Evolutionary conservation across 169 alveolate species (phyloP).

Genomic region (Plasmodium falciparum): DNA sequence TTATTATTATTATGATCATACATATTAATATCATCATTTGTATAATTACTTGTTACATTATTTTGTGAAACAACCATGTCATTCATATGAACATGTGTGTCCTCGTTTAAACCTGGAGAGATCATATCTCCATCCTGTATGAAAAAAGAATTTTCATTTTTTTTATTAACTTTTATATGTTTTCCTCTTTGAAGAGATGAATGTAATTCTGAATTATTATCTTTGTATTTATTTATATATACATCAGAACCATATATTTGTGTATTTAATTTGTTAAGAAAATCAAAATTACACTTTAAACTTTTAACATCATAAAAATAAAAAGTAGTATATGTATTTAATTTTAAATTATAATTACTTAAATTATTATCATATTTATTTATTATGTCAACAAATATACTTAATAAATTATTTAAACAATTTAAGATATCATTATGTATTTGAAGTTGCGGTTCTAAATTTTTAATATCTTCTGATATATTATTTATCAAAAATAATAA

Average conservation of each 20-base stretch:
- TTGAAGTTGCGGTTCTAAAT: conserved; percentile 26
- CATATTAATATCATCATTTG: neutral
- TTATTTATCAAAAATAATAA: conserved; percentile 45
- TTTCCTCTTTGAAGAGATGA: neutral
- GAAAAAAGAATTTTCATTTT: too few species aligned
- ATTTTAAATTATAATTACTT: conserved; percentile 44
- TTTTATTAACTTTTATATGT: too few species aligned
- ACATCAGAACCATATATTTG: conserved; percentile 17
- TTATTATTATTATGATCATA: neutral
- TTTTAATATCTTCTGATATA: conserved; percentile 41
- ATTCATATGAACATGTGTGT: too few species aligned
- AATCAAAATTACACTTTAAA: conserved; percentile 26
- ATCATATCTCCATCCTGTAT: too few species aligned
- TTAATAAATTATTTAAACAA: conserved; percentile 39
- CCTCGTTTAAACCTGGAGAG: too few species aligned
- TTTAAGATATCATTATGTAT: conserved; percentile 24
- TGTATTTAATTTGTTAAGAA: conserved; percentile 33
- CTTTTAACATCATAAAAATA: conserved; percentile 58
- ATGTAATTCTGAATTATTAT: neutral
- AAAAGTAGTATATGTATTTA: conserved; percentile 44
- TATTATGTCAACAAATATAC: conserved; percentile 51
- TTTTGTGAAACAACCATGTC: neutral
- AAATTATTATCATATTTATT: conserved; percentile 63
- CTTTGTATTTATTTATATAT: conserved; percentile 6
- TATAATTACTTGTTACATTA: neutral